Base-by-base conservation (phyloP, 2,329 filamentous ascomycete species). In the Rutstroemia sp. region DNA sequence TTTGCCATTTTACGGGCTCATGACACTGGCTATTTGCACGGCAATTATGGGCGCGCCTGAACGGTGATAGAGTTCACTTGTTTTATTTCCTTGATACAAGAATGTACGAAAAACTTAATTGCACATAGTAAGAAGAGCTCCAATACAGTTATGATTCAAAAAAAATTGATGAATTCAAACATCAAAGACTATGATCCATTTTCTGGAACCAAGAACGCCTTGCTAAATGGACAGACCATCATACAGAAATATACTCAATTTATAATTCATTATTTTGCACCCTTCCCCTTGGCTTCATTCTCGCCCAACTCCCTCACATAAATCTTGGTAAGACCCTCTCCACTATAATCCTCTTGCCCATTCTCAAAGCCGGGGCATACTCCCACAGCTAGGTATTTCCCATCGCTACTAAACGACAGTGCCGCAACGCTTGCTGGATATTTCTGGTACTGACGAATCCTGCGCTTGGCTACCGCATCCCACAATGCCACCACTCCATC, bases 271-370 rank as follows among this genome's bases (percentile, higher is more conserved):
- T 44, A 67, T 57, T 69, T 70, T 30, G 63, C 58, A 12, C 63
- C 67, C 54, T 70, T 70, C 1, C 67, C 66, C 50, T 68, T 70
- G 4, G 92, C 91, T 73, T 99, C 94, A 8, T 83, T 88, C 66
- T 95, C 91, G 5, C 86, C 84, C 52, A 99, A 76, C 73, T 95
- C 90, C 58, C 92, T 79, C 27, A 99, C 81, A 68, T 88, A 84
- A 30, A 99, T 80, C 65, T 86, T 87, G 5, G 92, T 83, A 53
- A 83, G 79, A 6, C 90, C 90, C 59, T 86, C 84, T 0, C 83
- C 83, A 39, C 76, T 78, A 58, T 90, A 87, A 62, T 94, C 86
- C 63, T 95, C 88, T 72, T 89, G 79, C 1, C 83, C 85, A 67
- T 87, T 66, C 68, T 89, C 86, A 65, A 88, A 87, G 0, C 85